These are phyloP conservation scores for Sarocladium kiliense DNA, from an alignment of 2,329 filamentous ascomycete species.

Conservation along the genomic window DNA sequence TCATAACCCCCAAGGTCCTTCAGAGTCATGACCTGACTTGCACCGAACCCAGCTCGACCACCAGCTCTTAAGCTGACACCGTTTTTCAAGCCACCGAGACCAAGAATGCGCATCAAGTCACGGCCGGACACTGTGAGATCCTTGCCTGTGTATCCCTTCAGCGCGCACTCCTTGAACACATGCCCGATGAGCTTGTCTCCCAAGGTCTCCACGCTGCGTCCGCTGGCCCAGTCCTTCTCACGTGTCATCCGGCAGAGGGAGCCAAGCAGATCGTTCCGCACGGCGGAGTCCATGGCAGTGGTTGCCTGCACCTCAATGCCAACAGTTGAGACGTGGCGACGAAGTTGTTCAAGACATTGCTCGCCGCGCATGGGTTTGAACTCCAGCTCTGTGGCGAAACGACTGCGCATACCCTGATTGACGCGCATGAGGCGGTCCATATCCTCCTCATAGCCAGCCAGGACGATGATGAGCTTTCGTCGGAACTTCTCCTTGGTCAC, in stretches of 20 bases:
- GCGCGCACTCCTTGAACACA: conserved; percentile 28
- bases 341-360: conserved; percentile 43
- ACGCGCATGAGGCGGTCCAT: conserved; percentile 57
- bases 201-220: conserved; percentile 54
- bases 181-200: conserved; percentile 44
- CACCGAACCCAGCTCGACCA: conserved; percentile 19
- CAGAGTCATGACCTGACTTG: conserved; percentile 26
- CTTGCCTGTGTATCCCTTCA: conserved; percentile 23
- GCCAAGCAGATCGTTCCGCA: conserved; percentile 21
- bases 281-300: conserved; percentile 17
- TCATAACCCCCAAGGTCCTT: conserved; percentile 24
- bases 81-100: conserved; percentile 20
- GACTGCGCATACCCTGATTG: conserved; percentile 58
- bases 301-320: conserved; percentile 24
- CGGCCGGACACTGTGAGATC: conserved; percentile 21
- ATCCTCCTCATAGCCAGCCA: conserved; percentile 63
- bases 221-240: conserved; percentile 54
- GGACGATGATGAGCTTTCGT: conserved; percentile 57
- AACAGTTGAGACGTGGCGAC: conserved; percentile 23
- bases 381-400: conserved; percentile 57
- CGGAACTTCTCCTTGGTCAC: conserved; percentile 50
- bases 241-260: conserved; percentile 36
- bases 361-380: conserved; percentile 43
- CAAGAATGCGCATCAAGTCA: conserved; percentile 23
- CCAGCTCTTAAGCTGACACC: conserved; percentile 19